Percentiles rank a stretch among this genome's conserved stretches.
These are phyloP conservation scores for Hippophae gyantsensis DNA, from an alignment of 306 rosid species.

Conservation along the genomic window DNA sequence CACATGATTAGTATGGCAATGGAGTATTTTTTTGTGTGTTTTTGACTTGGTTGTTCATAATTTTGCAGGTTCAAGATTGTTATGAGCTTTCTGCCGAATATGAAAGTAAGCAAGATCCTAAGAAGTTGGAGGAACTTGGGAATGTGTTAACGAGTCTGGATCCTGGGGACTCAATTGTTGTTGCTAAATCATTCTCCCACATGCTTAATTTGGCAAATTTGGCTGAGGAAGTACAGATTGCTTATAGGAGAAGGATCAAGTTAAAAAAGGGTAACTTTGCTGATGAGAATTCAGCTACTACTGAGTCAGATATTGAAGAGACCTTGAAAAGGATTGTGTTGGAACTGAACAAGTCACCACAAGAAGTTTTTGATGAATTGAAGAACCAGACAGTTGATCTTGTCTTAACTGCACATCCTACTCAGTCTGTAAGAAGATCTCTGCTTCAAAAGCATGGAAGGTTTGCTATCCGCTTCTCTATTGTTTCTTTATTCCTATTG, in stretches of 20 bases:
- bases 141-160: slow-evolving; percentile 81
- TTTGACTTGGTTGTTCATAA: slow-evolving; percentile 8
- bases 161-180: slow-evolving; percentile 91
- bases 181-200: slow-evolving; percentile 89
- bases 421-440: slow-evolving; percentile 92
- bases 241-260: slow-evolving; percentile 90
- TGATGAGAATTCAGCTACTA: slow-evolving; percentile 87
- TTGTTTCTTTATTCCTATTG: neutral
- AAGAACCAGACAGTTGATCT: slow-evolving; percentile 96
- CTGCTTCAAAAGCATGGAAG: slow-evolving; percentile 94
- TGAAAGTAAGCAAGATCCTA: slow-evolving; percentile 58
- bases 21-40: slow-evolving; percentile 10
- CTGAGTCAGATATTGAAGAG: slow-evolving; percentile 96
- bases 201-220: slow-evolving; percentile 96
- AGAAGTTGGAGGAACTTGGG: slow-evolving; percentile 90
- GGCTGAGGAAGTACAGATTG: slow-evolving; percentile 98
- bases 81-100: slow-evolving; percentile 94
- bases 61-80: slow-evolving; percentile 87
- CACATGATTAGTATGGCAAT: neutral
- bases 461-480: slow-evolving; percentile 25
- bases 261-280: slow-evolving; percentile 92
- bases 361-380: slow-evolving; percentile 82
- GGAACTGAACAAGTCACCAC: slow-evolving; percentile 68
- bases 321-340: slow-evolving; percentile 85
- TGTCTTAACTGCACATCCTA: slow-evolving; percentile 95